A percentile compares a stretch with the other conserved stretches of the same genome.
Evolutionary conservation across 805 yeast species (phyloP).

Genomic region (Wickerhamomyces silvicola): DNA sequence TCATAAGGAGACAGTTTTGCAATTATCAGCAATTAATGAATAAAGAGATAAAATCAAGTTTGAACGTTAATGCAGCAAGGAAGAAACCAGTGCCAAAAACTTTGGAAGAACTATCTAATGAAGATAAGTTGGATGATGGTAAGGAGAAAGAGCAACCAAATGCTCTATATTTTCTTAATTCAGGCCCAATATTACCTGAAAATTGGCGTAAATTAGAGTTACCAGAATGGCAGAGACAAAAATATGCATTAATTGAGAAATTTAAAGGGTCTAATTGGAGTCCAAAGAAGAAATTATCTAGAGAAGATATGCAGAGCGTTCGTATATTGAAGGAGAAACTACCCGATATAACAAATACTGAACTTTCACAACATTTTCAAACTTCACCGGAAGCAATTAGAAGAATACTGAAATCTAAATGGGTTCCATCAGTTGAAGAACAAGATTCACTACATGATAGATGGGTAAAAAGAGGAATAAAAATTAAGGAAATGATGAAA

Average conservation of each 20-base stretch:
- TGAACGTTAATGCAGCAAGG: no score
- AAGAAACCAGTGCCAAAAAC: no score
- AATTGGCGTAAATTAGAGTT: constrained; percentile 38
- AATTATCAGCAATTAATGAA: no score
- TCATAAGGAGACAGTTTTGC: no score
- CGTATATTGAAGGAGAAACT: constrained; percentile 44
- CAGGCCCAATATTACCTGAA: constrained; percentile 31
- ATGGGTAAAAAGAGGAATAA: constrained; percentile 45
- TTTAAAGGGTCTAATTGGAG: constrained; percentile 55
- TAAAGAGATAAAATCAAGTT: no score
- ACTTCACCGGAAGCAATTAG: constrained; percentile 80
- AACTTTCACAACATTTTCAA: constrained; percentile 56
- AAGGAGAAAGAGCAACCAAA: constrained; percentile 10
- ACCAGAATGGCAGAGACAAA: constrained; percentile 72
- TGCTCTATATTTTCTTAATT: constrained; percentile 9
- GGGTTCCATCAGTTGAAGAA: constrained; percentile 63
- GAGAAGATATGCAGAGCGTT: constrained; percentile 64
- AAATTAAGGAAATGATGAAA: constrained; percentile 21
- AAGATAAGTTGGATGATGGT: no score
- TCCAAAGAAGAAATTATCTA: constrained; percentile 59
- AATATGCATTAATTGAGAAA: constrained; percentile 55
- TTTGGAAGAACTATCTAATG: no score
- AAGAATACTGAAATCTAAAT: constrained; percentile 68
- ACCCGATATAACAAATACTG: constrained; percentile 57
- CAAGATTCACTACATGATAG: constrained; percentile 39